Conservation (phyloP, 2,329 filamentous ascomycete genomes). For the Phymatotrichopsis omnivora region DNA sequence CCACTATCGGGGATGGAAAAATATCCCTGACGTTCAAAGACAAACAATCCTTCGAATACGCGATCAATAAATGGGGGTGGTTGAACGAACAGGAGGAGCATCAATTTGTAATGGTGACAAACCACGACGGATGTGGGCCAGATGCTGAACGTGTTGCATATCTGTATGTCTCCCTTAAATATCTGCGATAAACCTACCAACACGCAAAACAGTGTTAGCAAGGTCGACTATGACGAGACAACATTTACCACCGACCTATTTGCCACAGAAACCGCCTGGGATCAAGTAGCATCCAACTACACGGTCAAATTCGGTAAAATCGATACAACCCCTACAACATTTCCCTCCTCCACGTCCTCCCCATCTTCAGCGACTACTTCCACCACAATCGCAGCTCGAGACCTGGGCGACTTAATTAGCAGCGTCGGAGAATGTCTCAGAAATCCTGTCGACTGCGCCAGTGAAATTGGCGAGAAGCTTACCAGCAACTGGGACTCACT, state of each 20-base stretch:
- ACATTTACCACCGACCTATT: slow-evolving; percentile 25
- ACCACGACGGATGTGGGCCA: slow-evolving; percentile 31
- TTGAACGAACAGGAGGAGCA: slow-evolving; percentile 31
- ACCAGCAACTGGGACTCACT: neutral
- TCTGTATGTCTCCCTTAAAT: slow-evolving; percentile 16
- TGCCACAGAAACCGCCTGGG: slow-evolving; percentile 26
- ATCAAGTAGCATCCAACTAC: slow-evolving; percentile 28
- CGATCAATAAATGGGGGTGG: slow-evolving; percentile 31
- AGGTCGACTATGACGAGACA: slow-evolving; percentile 24
- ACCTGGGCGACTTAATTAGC: neutral
- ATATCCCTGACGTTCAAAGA: slow-evolving; percentile 31
- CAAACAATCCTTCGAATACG: slow-evolving; percentile 30
- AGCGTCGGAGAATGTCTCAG: neutral
- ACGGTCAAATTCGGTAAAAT: slow-evolving; percentile 30
- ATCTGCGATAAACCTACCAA: slow-evolving; percentile 20
- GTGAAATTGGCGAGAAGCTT: neutral
- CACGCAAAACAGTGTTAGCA: neutral
- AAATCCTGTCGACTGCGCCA: neutral
- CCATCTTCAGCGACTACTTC: no score
- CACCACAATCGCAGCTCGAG: neutral
- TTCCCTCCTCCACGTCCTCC: no score
- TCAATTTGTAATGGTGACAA: slow-evolving; percentile 33
- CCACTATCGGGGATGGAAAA: slow-evolving; percentile 26
- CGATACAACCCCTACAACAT: neutral
- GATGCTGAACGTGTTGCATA: slow-evolving; percentile 31